These are phyloP conservation scores for Cylindricascospora bacillispora DNA, from an alignment of 1,139 yeast species.

Conservation along the genomic window DNA sequence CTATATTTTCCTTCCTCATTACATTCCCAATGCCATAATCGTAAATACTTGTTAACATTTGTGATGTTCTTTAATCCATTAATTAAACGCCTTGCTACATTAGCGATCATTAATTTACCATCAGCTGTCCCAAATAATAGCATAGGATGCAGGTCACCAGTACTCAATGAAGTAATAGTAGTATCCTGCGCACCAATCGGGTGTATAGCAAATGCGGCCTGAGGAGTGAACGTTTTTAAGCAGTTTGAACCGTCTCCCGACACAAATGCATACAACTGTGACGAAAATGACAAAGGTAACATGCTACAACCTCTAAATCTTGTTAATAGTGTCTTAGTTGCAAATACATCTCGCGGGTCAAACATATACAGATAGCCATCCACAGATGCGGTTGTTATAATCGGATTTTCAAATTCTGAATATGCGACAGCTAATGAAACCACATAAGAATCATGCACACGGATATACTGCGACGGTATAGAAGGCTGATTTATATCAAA, in stretches of 20 bases:
- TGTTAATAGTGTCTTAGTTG: constrained; percentile 26
- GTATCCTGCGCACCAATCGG: constrained; percentile 31
- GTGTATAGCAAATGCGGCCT: constrained; percentile 27
- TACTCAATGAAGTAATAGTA: constrained; percentile 29
- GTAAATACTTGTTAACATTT: constrained; percentile 21
- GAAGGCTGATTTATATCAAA: constrained; percentile 30
- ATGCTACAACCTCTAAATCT: constrained; percentile 27
- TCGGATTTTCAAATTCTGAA: constrained; percentile 29
- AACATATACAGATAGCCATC: constrained; percentile 34
- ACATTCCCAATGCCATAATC: constrained; percentile 32
- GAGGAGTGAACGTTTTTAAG: constrained; percentile 27
- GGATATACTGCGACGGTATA: constrained; percentile 38
- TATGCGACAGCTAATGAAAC: constrained; percentile 33
- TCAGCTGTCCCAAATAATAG: constrained; percentile 48
- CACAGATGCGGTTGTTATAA: constrained; percentile 36
- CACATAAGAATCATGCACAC: constrained; percentile 41
- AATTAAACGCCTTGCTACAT: constrained; percentile 31
- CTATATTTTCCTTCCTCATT: constrained; percentile 27
- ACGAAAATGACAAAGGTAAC: constrained; percentile 27
- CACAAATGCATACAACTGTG: constrained; percentile 30
- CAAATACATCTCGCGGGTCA: constrained; percentile 33
- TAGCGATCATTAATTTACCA: constrained; percentile 39
- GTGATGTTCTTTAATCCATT: constrained; percentile 30
- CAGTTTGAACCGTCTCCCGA: constrained; percentile 32
- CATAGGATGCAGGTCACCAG: constrained; percentile 46